Evolutionary conservation across 257 asterid species (phyloP).

Genomic region (Penstemon eatonii): DNA sequence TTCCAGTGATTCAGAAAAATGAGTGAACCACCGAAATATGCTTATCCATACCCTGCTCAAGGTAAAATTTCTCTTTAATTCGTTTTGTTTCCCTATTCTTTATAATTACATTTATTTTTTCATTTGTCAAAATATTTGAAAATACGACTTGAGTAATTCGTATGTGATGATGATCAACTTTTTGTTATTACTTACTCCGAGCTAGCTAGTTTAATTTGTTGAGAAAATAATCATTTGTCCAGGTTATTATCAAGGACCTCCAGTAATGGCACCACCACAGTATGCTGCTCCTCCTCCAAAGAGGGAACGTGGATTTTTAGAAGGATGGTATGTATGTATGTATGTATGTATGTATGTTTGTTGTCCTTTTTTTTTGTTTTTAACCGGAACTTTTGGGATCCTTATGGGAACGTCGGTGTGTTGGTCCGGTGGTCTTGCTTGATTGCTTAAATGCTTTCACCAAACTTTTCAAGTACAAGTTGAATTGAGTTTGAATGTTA

Average conservation of each 20-base stretch:
- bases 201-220: background rate
- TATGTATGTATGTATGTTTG: too few species aligned
- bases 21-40: constrained; percentile 63
- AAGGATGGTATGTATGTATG: constrained; percentile 66
- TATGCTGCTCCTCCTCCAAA: constrained; percentile 64
- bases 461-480: too few species aligned
- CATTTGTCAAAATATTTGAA: background rate
- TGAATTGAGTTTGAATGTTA: too few species aligned
- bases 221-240: background rate
- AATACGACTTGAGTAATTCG: too few species aligned
- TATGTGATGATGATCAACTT: background rate
- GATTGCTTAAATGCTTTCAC: too few species aligned
- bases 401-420: background rate
- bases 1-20: constrained; percentile 14
- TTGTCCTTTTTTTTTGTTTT: background rate
- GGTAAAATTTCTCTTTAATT: constrained; percentile 34
- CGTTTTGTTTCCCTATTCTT: background rate
- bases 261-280: constrained; percentile 79
- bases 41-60: constrained; percentile 72
- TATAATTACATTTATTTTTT: background rate
- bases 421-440: too few species aligned
- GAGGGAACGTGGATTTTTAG: constrained; percentile 45
- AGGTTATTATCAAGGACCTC: constrained; percentile 80
- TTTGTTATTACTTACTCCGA: background rate
- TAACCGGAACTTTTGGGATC: background rate